These are phyloP conservation scores for Boletus rufocinnamomeus DNA, from an alignment of 768 basidiomycete genomes.

Conservation along the genomic window DNA sequence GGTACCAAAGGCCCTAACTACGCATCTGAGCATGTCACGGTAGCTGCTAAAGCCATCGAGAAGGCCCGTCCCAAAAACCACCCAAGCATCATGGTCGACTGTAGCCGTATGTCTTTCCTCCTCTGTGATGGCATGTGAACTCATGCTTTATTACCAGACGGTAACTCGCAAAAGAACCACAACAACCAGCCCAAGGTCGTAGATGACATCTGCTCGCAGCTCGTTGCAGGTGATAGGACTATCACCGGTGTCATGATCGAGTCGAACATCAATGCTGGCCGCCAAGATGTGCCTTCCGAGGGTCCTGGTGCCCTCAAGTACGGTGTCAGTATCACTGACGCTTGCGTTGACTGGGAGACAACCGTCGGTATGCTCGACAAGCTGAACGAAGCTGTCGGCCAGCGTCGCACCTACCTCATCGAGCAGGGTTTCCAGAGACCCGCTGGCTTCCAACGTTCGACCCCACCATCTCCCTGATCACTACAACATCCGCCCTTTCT, in stretches of 20 bases:
- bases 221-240: constrained; percentile 61
- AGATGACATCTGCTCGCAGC: constrained; percentile 70
- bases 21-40: constrained; percentile 66
- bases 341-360: constrained; percentile 83
- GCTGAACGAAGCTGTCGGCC: constrained; percentile 52
- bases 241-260: constrained; percentile 99
- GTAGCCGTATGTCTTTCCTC: constrained; percentile 58
- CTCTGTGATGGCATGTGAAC: not conserved
- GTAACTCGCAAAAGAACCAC: constrained; percentile 96
- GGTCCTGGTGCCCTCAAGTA: constrained; percentile 71
- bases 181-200: constrained; percentile 86
- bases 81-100: constrained; percentile 87
- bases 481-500: not conserved
- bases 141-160: constrained; percentile 53
- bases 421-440: constrained; percentile 28
- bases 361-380: constrained; percentile 75
- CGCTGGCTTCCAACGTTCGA: constrained; percentile 30
- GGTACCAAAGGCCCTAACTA: constrained; percentile 92
- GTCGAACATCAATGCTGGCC: constrained; percentile 87
- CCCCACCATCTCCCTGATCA: constrained; percentile 17
- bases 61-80: constrained; percentile 56
- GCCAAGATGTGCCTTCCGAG: constrained; percentile 81
- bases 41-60: constrained; percentile 59
- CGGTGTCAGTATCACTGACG: constrained; percentile 90
- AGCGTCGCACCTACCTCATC: constrained; percentile 30